Base-by-base conservation (phyloP, 169 alveolate genomes). In the Cryptosporidium sp. region DNA sequence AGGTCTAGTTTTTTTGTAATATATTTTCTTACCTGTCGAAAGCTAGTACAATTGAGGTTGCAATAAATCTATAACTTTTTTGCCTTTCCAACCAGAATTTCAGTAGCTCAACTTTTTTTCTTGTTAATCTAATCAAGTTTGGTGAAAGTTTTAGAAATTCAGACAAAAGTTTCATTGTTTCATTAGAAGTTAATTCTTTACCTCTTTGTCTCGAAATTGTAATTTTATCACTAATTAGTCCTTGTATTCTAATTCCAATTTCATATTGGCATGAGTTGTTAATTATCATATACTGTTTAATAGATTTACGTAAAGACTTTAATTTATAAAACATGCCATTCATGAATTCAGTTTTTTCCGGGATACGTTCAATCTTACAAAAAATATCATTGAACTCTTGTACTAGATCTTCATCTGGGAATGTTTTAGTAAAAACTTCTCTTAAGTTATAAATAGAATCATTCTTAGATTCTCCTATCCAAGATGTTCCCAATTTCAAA, bases 1-100 rank as follows among this genome's bases (percentile, higher is more conserved):
- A 56, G 26, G 0, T 3, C 86, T 10, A 18, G 14, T 31, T 73
- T 33, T 31, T 21, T 18, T 67, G 2, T 62, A 31, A 72, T 16
- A n/a, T 9, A 6, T 53, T 16, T n/a, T 18, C 89, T 62, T 80
- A 80, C 89, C 89, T 80, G 18, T 80, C 75, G 62, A 80, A 80
- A 42, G 48, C 75, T 42, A 75, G 6, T 42, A 60, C 89, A 21
- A 80, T 31, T 12, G 75, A 56, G 16, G 89, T 80, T 33, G 89
- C 72, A 21, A 80, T 80, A 62, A 80, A 80, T 33, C 75, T 62
- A 44, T 62, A 80, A 21, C 44, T 80, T 21, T 12, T 42, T 80
- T 80, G 89, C 39, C 42, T 80, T 26, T 39, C 26, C 23, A 62
- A n/a, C 89, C 89, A 61, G 39, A 16, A 21, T 44, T 23, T 60